Conservation (phyloP, 73 alveolate genomes). For the Paramecium sexaurelia region DNA sequence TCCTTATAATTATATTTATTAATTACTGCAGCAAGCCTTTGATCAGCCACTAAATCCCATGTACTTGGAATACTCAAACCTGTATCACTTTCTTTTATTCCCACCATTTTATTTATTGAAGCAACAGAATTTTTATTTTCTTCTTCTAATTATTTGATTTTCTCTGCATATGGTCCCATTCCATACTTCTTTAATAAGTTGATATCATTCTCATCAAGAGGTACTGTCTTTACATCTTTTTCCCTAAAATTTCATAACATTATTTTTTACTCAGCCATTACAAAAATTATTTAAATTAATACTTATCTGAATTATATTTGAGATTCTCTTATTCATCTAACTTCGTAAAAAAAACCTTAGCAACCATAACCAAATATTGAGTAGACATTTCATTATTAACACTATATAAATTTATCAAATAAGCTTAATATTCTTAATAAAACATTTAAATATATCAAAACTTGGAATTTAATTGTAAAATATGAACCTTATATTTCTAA, state of each 20-base stretch:
- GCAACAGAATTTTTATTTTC: constrained; percentile 85
- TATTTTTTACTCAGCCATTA: not conserved
- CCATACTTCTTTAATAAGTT: constrained; percentile 92
- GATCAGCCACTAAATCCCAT: constrained; percentile 82
- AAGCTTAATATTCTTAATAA: too few relatives aligned
- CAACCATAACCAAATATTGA: too few relatives aligned
- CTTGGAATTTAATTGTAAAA: too few relatives aligned
- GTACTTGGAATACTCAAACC: constrained; percentile 93
- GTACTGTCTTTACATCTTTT: constrained; percentile 7
- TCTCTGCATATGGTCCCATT: constrained; percentile 95
- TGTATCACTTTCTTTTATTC: constrained; percentile 95
- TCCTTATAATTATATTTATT: constrained; percentile 52
- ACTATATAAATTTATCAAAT: too few relatives aligned
- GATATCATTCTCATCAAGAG: constrained; percentile 91
- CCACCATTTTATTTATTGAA: constrained; percentile 87
- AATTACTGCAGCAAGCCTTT: constrained; percentile 64
- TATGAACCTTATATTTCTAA: too few relatives aligned
- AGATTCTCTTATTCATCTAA: too few relatives aligned
- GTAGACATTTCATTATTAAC: too few relatives aligned
- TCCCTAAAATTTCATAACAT: not conserved
- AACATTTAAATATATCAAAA: too few relatives aligned
- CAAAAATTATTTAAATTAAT: constrained; percentile 4
- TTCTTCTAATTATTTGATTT: constrained; percentile 84
- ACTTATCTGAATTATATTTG: not conserved
- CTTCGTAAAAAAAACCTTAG: too few relatives aligned